phyloP scores from a whole-genome alignment of 306 rosid genomes.

The Sesbania bispinosa region DNA sequence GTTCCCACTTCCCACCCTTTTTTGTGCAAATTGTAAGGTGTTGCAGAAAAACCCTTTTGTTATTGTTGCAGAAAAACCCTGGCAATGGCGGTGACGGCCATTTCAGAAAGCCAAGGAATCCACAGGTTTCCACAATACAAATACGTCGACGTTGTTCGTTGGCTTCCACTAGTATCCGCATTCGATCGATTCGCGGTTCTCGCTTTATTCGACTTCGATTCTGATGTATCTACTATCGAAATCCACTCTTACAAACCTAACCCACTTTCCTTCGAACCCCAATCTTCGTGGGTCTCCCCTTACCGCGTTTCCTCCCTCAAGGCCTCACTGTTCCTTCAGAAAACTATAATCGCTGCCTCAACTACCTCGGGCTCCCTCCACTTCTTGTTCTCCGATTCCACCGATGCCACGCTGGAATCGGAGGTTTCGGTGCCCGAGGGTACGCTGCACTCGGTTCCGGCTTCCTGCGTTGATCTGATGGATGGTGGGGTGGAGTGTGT shows the following conservation, averaged over 20 bases:
- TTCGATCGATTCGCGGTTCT: constrained; percentile 63
- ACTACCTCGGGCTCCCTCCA: constrained; percentile 70
- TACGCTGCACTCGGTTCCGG: constrained; percentile 42
- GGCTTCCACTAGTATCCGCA: constrained; percentile 73
- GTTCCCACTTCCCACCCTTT: not conserved
- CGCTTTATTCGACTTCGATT: constrained; percentile 61
- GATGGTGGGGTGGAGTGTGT: constrained; percentile 71
- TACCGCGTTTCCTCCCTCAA: constrained; percentile 68
- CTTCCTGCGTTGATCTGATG: constrained; percentile 59
- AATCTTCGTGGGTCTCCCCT: constrained; percentile 48
- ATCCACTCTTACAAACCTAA: constrained; percentile 45
- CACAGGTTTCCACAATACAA: constrained; percentile 59
- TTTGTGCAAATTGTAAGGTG: not conserved
- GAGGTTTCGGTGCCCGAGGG: constrained; percentile 58
- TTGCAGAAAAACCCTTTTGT: constrained; percentile 17
- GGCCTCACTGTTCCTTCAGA: constrained; percentile 50
- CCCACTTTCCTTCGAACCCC: constrained; percentile 40
- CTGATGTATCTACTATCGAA: constrained; percentile 52
- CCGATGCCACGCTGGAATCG: constrained; percentile 45
- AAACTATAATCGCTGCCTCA: constrained; percentile 52
- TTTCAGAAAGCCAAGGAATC: constrained; percentile 41
- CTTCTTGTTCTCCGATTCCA: constrained; percentile 44
- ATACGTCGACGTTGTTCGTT: constrained; percentile 76
- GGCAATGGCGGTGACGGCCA: constrained; percentile 39
- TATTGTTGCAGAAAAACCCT: constrained; percentile 36